Evolutionary conservation across 1,284 basidiomycete genomes (phyloP).

Genomic region (Omphalotus olearius): DNA sequence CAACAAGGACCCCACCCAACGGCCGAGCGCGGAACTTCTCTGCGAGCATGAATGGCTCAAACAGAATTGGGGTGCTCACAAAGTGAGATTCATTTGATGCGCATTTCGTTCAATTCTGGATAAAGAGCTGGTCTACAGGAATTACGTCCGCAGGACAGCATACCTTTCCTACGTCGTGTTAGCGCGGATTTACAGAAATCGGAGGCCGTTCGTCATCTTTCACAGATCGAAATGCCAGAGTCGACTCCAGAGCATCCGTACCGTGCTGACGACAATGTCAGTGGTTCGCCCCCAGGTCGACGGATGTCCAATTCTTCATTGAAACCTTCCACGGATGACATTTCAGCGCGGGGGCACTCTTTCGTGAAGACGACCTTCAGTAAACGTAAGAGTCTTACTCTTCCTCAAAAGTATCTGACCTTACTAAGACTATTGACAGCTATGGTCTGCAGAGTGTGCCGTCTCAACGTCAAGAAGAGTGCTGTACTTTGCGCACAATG

Average conservation of each 20-base stretch:
- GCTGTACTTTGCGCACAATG: constrained; percentile 89
- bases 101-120: constrained; percentile 3
- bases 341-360: constrained; percentile 65
- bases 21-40: constrained; percentile 79
- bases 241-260: constrained; percentile 28
- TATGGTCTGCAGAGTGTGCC: constrained; percentile 84
- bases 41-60: constrained; percentile 91
- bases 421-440: constrained; percentile 43
- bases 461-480: constrained; percentile 76
- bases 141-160: constrained; percentile 85
- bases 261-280: constrained; percentile 26
- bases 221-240: constrained; percentile 50
- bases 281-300: constrained; percentile 27
- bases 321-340: constrained; percentile 34
- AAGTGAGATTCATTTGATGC: constrained; percentile 43
- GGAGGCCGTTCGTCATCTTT: constrained; percentile 55
- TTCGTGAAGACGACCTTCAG: constrained; percentile 92
- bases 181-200: constrained; percentile 79
- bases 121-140: constrained; percentile 40
- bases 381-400: constrained; percentile 61
- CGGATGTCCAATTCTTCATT: constrained; percentile 38
- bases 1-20: constrained; percentile 76
- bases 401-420: constrained; percentile 5
- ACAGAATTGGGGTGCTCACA: constrained; percentile 70
- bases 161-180: constrained; percentile 89